Percentiles rank a stretch among this genome's conserved stretches.
Conservation (phyloP, 2,329 filamentous ascomycete species). For the Alternaria sp. region DNA sequence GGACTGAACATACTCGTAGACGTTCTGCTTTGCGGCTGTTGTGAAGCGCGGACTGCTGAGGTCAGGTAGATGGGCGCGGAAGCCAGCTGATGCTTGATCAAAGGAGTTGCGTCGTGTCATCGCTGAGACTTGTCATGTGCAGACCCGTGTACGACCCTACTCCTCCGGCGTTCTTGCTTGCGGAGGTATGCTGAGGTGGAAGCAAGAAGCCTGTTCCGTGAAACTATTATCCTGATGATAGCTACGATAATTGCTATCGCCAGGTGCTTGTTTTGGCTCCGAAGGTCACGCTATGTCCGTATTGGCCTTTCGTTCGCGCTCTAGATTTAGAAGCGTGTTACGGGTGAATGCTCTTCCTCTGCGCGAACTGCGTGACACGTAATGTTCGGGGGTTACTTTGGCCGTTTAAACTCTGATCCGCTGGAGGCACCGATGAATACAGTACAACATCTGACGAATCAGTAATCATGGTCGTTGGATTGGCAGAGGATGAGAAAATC, state of each 20-base stretch:
- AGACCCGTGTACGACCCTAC: background rate
- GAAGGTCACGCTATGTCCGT: slow-evolving; percentile 9
- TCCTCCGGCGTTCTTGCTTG: background rate
- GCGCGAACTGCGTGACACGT: background rate
- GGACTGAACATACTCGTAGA: slow-evolving; percentile 67
- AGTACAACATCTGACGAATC: background rate
- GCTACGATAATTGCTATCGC: background rate
- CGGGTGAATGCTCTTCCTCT: slow-evolving; percentile 28
- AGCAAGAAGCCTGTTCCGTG: slow-evolving; percentile 1
- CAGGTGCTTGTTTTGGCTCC: slow-evolving; percentile 18
- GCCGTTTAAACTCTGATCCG: background rate
- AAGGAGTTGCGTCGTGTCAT: slow-evolving; percentile 37
- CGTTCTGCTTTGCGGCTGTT: slow-evolving; percentile 68
- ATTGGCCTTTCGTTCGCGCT: background rate
- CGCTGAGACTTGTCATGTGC: background rate
- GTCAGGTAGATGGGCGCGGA: slow-evolving; percentile 70
- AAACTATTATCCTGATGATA: slow-evolving; percentile 1
- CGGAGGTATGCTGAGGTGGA: background rate
- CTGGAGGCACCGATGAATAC: background rate
- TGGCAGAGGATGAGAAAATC: background rate
- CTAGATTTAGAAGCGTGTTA: slow-evolving; percentile 2
- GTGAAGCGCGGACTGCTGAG: slow-evolving; percentile 68
- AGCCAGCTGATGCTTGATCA: slow-evolving; percentile 49
- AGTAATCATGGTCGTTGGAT: background rate
- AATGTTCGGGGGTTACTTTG: background rate